Base-by-base conservation (phyloP, 1,284 basidiomycete species). In the Puccinia coronata region DNA sequence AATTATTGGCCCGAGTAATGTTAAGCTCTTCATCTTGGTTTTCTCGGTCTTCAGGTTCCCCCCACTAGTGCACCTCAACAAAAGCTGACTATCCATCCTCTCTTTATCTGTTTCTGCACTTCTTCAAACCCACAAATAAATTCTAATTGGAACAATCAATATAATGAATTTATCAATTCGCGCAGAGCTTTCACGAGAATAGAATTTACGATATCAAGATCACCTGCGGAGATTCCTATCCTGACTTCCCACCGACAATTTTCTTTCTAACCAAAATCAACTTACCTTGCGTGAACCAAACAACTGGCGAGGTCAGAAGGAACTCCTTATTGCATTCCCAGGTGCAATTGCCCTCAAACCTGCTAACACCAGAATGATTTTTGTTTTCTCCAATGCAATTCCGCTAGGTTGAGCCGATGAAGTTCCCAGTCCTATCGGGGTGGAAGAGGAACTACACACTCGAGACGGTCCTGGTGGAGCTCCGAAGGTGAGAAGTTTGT, bases 131-230 rank as follows among this genome's bases (percentile, higher is more conserved):
- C 18, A 18, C 43, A 25, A 47, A 9, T 47, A 16, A 51, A 25
- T n/a, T 34, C 14, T 5, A 14, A 47, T 25, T 53, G 31, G 2
- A 43, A 57, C n/a, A 57, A 57, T 57, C 55, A 25, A 57, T 57
- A 25, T 5, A 57, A 57, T 57, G 23, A 25, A 25, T 25, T n/a
- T 57, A 25, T 72, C 5, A 9, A 39, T 51, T 36, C 49, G 20
- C 84, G 20, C 12, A 95, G 93, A 96, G 94, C 43, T 94, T 96
- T 16, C 95, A 96, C 87, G 95, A 99, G 90, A 99, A 99, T 88
- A 91, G 96, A 76, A 99, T 99, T 88, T 99, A 98, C 90, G 93
- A 92, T 82, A 90, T 99, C 84, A 93, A 92, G 88, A 96, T 99
- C 86, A 88, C 89, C 85, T 98, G 96, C 86, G 93, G 92, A 51